Conservation (phyloP, 352 stramenopile genomes). For the Thalassiosira sp. region DNA sequence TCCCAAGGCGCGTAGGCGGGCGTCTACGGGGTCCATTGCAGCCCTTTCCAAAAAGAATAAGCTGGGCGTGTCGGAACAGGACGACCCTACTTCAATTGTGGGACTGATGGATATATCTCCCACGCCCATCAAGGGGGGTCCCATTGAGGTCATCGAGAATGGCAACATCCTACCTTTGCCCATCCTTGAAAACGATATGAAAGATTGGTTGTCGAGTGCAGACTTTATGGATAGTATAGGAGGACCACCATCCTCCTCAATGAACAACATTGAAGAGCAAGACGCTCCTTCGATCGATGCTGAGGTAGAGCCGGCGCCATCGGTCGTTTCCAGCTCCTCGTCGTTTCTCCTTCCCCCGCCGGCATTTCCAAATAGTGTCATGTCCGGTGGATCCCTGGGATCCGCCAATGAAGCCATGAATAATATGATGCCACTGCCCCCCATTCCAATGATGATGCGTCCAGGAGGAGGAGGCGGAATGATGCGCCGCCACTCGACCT, state of each 20-base stretch:
- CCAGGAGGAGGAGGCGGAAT: no score
- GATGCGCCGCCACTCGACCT: not conserved
- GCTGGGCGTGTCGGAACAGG: no score
- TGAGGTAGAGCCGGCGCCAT: not conserved
- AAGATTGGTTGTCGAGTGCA: not conserved
- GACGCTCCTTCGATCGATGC: not conserved
- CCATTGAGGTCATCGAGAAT: not conserved
- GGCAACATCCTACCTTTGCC: not conserved
- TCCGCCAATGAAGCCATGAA: no score
- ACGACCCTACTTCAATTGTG: not conserved
- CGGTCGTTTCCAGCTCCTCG: not conserved
- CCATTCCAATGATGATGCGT: no score
- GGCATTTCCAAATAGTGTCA: not conserved
- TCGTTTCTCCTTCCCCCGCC: not conserved
- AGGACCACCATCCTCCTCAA: no score
- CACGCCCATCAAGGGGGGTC: conserved; percentile 2
- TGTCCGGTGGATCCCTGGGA: not conserved
- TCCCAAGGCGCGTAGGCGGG: conserved; percentile 17
- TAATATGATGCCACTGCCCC: no score
- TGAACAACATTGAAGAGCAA: not conserved
- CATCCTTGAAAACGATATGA: conserved; percentile 9
- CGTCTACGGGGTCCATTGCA: conserved; percentile 6
- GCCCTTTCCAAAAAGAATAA: no score
- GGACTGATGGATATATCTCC: not conserved
- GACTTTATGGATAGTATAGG: not conserved